phyloP scores from a whole-genome alignment of 257 asterid genomes.

The Linderniella brevidens region DNA sequence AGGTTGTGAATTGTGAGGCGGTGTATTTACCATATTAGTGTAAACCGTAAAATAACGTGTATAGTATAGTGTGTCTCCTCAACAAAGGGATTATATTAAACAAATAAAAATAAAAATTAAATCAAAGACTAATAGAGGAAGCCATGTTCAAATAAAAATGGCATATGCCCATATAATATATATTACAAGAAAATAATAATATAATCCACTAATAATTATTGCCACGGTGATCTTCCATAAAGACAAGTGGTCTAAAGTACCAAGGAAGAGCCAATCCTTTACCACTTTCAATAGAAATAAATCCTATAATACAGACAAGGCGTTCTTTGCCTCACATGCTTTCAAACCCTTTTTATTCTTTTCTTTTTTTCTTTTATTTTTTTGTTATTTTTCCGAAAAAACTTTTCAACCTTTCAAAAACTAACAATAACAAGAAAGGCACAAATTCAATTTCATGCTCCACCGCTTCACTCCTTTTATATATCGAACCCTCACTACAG shows the following conservation, averaged over 20 bases:
- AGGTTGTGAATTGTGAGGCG: too few species aligned
- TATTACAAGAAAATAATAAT: neutral
- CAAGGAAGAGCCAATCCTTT: constrained; percentile 37
- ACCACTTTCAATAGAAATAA: constrained; percentile 27
- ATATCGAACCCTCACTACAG: constrained; percentile 1
- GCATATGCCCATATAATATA: neutral
- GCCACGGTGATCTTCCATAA: constrained; percentile 19
- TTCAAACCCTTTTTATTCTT: constrained; percentile 31
- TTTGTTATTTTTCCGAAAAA: constrained; percentile 11
- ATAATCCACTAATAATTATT: constrained; percentile 9
- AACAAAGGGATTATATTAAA: too few species aligned
- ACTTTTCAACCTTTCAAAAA: constrained; percentile 36
- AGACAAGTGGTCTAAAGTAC: constrained; percentile 46
- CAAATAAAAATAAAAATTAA: too few species aligned
- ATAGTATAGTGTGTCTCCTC: too few species aligned
- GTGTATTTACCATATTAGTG: too few species aligned
- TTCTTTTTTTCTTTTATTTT: constrained; percentile 7
- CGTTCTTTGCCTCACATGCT: constrained; percentile 91
- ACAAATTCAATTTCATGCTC: constrained; percentile 36
- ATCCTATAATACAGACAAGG: constrained; percentile 46
- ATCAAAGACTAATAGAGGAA: constrained; percentile 2
- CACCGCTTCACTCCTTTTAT: constrained; percentile 23
- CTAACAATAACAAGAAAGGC: constrained; percentile 79
- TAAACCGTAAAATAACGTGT: too few species aligned
- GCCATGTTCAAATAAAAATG: neutral